A percentile compares a stretch with the other conserved stretches of the same genome.
Evolutionary conservation across 73 alveolate genomes (phyloP).

Genomic region (Durusdinium trenchii): DNA sequence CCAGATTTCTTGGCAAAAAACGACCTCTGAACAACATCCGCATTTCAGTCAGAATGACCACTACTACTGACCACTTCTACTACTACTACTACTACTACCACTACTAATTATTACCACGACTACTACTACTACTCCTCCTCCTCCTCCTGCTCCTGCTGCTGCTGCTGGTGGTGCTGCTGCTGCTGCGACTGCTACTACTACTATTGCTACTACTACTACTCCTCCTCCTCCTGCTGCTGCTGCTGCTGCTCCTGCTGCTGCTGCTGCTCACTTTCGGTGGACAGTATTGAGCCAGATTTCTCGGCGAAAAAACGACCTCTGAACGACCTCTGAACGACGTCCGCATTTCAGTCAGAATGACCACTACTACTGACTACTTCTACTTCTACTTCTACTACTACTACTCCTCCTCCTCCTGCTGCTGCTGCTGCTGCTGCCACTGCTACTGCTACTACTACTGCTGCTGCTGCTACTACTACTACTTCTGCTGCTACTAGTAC

Average conservation of each 20-base stretch:
- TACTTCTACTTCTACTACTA: too few species aligned
- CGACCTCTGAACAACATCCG: background rate
- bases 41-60: background rate
- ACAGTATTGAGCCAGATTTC: too few species aligned
- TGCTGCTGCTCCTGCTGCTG: background rate
- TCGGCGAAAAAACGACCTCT: too few species aligned
- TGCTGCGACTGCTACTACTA: background rate
- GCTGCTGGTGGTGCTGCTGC: background rate
- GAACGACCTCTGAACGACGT: too few species aligned
- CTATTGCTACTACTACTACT: background rate
- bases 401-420: too few species aligned
- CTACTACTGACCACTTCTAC: background rate
- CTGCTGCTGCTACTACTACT: too few species aligned
- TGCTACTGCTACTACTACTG: too few species aligned
- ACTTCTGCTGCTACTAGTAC: too few species aligned
- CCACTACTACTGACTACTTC: too few species aligned
- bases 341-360: too few species aligned
- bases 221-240: background rate
- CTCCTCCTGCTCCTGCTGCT: background rate
- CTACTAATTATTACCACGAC: background rate
- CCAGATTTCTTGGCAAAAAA: too few species aligned
- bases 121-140: background rate
- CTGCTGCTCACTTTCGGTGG: background rate
- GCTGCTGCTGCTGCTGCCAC: too few species aligned
- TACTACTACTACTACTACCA: background rate